phyloP scores from a whole-genome alignment of 2,329 filamentous ascomycete genomes.

The Aspergillus hiratsukae region DNA sequence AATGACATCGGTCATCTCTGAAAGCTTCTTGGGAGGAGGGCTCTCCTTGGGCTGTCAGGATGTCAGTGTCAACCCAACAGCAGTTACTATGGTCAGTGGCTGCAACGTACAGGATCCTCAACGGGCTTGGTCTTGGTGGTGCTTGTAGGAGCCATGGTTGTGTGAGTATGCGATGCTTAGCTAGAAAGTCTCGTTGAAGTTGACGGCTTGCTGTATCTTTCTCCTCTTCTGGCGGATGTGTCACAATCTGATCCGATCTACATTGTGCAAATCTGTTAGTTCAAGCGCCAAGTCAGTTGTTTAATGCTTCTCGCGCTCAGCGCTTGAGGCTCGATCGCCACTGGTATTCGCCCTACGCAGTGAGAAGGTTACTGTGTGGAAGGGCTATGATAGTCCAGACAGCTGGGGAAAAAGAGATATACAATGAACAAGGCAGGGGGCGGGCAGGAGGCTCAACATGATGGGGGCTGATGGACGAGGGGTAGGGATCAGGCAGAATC shows the following conservation, averaged over 20 bases:
- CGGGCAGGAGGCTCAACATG: background rate
- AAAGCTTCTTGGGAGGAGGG: constrained; percentile 41
- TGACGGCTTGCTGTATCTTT: background rate
- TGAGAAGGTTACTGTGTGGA: constrained; percentile 16
- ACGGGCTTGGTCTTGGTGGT: constrained; percentile 25
- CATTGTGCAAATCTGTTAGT: background rate
- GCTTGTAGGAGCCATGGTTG: constrained; percentile 25
- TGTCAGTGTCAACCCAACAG: constrained; percentile 4
- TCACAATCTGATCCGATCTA: background rate
- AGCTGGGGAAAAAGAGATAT: background rate
- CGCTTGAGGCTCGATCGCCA: constrained; percentile 3
- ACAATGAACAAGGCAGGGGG: background rate
- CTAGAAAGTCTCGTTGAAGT: background rate
- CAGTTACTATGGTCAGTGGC: background rate
- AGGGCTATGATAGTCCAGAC: background rate
- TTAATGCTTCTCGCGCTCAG: background rate
- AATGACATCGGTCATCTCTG: constrained; percentile 69
- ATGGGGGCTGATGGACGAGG: background rate
- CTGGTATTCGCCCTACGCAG: constrained; percentile 16
- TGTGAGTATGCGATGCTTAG: constrained; percentile 3
- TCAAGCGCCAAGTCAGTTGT: background rate
- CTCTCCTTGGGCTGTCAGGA: constrained; percentile 43
- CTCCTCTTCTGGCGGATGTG: background rate
- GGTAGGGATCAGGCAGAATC: background rate
- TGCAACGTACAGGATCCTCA: constrained; percentile 21